Conservation (phyloP, 192 early-diverging fungal genomes). For the Allomyces arbusculus region DNA sequence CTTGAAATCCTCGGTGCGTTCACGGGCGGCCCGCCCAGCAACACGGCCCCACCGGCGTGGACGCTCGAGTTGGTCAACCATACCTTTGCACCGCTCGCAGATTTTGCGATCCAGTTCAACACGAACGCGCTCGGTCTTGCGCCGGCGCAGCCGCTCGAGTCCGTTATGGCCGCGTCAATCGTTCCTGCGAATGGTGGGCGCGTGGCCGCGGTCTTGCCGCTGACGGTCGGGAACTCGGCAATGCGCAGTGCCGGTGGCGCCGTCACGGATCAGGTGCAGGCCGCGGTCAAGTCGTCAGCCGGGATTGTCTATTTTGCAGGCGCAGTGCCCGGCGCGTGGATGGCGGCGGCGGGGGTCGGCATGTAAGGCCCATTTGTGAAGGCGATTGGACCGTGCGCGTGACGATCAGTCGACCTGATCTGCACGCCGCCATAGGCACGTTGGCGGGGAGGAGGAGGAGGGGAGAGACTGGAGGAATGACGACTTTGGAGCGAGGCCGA, state of each 20-base stretch:
- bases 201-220: background rate
- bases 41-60: background rate
- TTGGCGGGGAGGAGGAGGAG: too few relatives aligned
- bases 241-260: background rate
- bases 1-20: background rate
- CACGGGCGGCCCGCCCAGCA: background rate
- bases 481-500: too few relatives aligned
- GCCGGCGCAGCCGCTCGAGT: background rate
- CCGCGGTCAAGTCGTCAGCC: background rate
- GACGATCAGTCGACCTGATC: too few relatives aligned
- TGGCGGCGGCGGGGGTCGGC: background rate
- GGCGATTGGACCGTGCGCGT: too few relatives aligned
- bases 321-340: background rate
- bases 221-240: background rate
- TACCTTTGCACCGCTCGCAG: background rate
- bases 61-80: background rate
- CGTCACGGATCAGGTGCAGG: background rate
- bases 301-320: background rate
- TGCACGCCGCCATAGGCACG: too few relatives aligned
- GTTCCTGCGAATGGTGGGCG: background rate
- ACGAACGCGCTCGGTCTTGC: background rate
- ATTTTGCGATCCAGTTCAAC: background rate
- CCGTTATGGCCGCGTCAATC: background rate
- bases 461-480: too few relatives aligned
- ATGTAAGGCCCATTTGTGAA: too few relatives aligned